Evolutionary conservation across 1,284 basidiomycete species (phyloP).

Genomic region (Pterula multifida): DNA sequence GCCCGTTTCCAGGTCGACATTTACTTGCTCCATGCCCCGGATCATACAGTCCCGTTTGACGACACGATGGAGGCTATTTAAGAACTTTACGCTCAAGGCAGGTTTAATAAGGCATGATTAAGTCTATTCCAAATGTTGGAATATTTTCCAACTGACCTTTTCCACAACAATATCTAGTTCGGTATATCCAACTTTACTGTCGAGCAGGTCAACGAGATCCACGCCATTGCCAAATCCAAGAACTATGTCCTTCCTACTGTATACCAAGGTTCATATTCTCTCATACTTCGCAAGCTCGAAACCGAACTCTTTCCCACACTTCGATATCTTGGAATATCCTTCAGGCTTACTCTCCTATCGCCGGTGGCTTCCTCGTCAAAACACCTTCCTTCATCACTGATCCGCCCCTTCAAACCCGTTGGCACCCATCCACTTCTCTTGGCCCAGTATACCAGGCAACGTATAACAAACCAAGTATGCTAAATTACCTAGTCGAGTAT

Average conservation of each 20-base stretch:
- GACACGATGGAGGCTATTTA: constrained; percentile 32
- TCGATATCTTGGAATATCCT: constrained; percentile 28
- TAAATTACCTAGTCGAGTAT: not conserved
- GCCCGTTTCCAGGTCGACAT: not conserved
- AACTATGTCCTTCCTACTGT: constrained; percentile 14
- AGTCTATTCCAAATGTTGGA: not conserved
- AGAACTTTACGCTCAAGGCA: constrained; percentile 28
- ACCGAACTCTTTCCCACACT: constrained; percentile 29
- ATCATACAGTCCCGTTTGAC: constrained; percentile 32
- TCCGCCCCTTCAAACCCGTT: not conserved
- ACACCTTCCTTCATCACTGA: not conserved
- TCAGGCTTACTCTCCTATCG: constrained; percentile 30
- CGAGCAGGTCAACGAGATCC: constrained; percentile 27
- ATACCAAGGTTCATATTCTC: constrained; percentile 23
- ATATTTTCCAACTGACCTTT: not conserved
- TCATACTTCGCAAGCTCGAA: constrained; percentile 27
- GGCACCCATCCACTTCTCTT: not conserved
- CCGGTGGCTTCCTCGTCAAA: constrained; percentile 10
- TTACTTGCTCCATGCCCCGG: constrained; percentile 28
- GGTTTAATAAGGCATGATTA: constrained; percentile 22
- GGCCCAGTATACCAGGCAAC: not conserved
- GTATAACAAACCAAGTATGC: not conserved
- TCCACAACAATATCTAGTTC: constrained; percentile 13
- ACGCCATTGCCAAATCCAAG: constrained; percentile 19
- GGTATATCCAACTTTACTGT: constrained; percentile 36